phyloP scores from a whole-genome alignment of 805 yeast species.

The Candida cerambycidarum region DNA sequence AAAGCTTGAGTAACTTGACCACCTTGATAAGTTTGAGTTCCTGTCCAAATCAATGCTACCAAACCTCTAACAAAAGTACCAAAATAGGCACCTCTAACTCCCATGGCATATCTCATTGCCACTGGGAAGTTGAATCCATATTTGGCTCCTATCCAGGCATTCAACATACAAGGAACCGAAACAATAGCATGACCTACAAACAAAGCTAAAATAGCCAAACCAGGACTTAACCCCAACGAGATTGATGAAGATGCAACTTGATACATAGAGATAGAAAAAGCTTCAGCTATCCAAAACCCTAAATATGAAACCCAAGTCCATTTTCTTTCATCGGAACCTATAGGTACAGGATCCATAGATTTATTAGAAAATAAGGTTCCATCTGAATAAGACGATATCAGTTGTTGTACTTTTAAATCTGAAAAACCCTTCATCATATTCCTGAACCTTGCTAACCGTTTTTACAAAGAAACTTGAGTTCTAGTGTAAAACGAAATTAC shows the following conservation, averaged over 20 bases:
- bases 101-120: constrained; percentile 33
- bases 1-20: constrained; percentile 34
- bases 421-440: neutral
- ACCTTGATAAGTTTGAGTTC: constrained; percentile 33
- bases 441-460: too few relatives aligned
- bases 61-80: constrained; percentile 36
- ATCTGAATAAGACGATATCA: constrained; percentile 6
- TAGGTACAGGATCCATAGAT: constrained; percentile 7
- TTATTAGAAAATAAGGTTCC: constrained; percentile 4
- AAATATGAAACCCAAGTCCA: constrained; percentile 7
- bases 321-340: constrained; percentile 2
- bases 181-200: constrained; percentile 24
- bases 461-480: neutral
- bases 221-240: constrained; percentile 20
- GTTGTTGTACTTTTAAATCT: neutral
- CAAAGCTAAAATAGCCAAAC: constrained; percentile 20
- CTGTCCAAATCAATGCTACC: constrained; percentile 39
- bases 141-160: constrained; percentile 25
- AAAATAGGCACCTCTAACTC: constrained; percentile 32
- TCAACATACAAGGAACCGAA: constrained; percentile 18
- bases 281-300: constrained; percentile 14
- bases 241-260: constrained; percentile 10
- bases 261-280: constrained; percentile 12
- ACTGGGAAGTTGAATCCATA: constrained; percentile 40
- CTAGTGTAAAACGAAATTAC: neutral